Conservation (phyloP, 2,329 filamentous ascomycete genomes). For the Diaporthe batatas region DNA sequence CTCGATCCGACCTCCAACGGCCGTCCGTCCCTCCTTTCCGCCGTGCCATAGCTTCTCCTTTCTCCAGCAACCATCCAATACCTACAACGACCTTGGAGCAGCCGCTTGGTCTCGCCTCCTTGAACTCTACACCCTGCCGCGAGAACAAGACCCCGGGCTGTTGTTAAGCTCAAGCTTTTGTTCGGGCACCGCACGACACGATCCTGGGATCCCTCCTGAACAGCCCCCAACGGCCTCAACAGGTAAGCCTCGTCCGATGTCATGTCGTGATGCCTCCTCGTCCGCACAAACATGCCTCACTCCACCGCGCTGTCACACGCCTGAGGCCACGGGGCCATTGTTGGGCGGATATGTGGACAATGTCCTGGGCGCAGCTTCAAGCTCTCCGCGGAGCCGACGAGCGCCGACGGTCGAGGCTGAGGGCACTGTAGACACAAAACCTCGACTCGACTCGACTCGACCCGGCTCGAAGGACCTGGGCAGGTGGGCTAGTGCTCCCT, state of each 20-base stretch:
- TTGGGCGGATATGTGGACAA: not conserved
- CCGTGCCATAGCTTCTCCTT: not conserved
- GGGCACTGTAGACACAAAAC: too few relatives aligned
- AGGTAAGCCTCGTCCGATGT: conserved; percentile 23
- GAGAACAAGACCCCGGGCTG: not conserved
- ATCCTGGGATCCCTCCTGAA: conserved; percentile 19
- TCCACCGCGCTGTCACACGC: conserved; percentile 1
- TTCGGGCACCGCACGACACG: not conserved
- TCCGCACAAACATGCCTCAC: not conserved
- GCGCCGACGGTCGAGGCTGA: not conserved
- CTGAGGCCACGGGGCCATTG: too few relatives aligned
- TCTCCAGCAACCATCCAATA: conserved; percentile 18
- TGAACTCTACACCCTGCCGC: conserved; percentile 21
- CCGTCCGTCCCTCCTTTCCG: not conserved
- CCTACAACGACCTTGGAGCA: conserved; percentile 31
- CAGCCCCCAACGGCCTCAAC: not conserved
- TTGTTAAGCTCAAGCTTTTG: conserved; percentile 18
- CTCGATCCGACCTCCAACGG: conserved; percentile 15
- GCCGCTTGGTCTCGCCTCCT: conserved; percentile 18
- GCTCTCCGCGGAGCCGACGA: not conserved
- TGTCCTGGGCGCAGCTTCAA: conserved; percentile 2
- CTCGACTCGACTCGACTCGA: not conserved
- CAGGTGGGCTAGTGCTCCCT: conserved; percentile 3
- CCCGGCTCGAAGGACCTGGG: not conserved
- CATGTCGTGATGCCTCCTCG: conserved; percentile 17